Base-by-base conservation (phyloP, 129 eudicot species). In the Artemisia argyi region DNA sequence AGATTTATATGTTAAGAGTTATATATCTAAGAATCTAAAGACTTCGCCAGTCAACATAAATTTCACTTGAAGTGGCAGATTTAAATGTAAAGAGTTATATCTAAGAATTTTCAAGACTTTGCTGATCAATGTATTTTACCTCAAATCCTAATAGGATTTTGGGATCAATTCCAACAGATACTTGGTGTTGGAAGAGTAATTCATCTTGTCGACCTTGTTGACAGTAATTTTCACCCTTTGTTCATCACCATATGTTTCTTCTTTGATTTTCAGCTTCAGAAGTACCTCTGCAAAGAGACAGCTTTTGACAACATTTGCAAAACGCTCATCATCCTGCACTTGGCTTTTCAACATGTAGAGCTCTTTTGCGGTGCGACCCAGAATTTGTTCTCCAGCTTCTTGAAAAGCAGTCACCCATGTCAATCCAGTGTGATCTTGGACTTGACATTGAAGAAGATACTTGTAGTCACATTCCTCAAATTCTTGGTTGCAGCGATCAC, bases 401-500 rank as follows among this genome's bases (percentile, higher is more conserved):
- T 94, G 98, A 61, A 94, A 94, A 65, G 93, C 93, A 7, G 98
- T 94, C 74, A 94, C 88, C 97, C 97, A 90, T 53, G 89, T 88
- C 75, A 88, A 64, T 55, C 98, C 98, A 17, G 89, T 82, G 68
- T 94, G 96, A 81, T 94, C 98, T 64, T 90, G 97, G 70, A 94
- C 64, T 69, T 90, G 98, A 69, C 81, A 84, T 74, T 94, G 98
- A 66, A 94, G 96, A 69, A 94, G 83, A 78, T 94, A 94, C 47
- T 96, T 74, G 52, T 90, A 94, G 83, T 90, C 98, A 65, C 98
- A 94, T 74, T 90, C 97, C 71, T 90, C 97, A 57, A 90, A 86
- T 72, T 94, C 98, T 65, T 87, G 91, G 79, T 86, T 86, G 66
- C 98, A 94, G 28, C 97, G 74, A 57, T 94, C 97, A 52, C 97